Base-by-base conservation (phyloP, 805 yeast genomes). In the Starmerella stigmatis region DNA sequence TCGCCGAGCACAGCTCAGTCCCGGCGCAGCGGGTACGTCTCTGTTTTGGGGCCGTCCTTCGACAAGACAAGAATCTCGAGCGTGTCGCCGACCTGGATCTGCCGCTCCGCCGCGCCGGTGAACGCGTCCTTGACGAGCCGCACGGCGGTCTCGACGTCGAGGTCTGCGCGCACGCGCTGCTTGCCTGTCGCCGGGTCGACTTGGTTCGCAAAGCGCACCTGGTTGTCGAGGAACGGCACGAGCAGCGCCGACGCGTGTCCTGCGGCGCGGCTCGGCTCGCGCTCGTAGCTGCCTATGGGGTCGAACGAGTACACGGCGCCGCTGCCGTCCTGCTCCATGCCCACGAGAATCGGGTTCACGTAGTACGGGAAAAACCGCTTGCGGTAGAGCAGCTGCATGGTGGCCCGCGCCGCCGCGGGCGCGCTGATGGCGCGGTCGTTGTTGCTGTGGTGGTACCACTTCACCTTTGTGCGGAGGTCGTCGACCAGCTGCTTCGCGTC, bases 71-170 rank as follows among this genome's bases (percentile, higher is more conserved):
- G 69, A 40, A 92, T 80, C 65, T 92, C 95, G 52, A 92, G 73
- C 5, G 92, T 94, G 69, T 92, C 98, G 70, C 98, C 98, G 43
- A 92, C 97, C 56, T 88, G 94, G 57, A 92, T 92, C 66, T 92
- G 97, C 73, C 98, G 82, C 68, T 92, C 98, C 16, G 97, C 89
- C 17, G 96, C 98, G 8, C 96, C 86, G 19, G 86, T 72, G 62
- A 92, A 92, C 5, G 98, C 94, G 66, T 92, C 98, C 63, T 78
- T 80, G 30, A 92, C 96, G 52, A 92, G 69, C 56, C 78, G 74
- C 58, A 92, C 69, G 20, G 86, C 96, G 67, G 88, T 94, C 2
- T 86, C 95, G 54, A 86, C 71, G 32, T 72, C 64, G 60, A 92
- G 71, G 59, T 74, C 84, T 60, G 76, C 71, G 50, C 78, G 61